Evolutionary conservation across 2,329 filamentous ascomycete genomes (phyloP).

Genomic region (Dactylellina cionopaga): DNA sequence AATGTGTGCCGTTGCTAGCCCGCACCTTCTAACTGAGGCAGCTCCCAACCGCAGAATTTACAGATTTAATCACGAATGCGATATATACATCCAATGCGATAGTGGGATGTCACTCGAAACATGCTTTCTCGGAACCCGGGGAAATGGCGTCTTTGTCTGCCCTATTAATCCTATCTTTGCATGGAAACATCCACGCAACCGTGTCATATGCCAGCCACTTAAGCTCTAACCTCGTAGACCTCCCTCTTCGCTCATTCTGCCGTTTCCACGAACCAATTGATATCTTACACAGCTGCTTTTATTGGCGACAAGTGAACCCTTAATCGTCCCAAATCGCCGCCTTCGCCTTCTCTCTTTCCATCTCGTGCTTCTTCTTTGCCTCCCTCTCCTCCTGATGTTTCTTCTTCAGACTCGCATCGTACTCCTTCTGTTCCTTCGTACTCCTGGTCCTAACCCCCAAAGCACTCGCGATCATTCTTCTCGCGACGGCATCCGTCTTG

Average conservation of each 20-base stretch:
- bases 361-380: constrained; percentile 73
- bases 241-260: no score
- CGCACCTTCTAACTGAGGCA: constrained; percentile 47
- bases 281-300: background rate
- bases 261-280: no score
- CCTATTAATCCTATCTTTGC: background rate
- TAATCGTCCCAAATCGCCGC: constrained; percentile 85
- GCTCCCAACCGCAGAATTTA: constrained; percentile 26
- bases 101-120: background rate
- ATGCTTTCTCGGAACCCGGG: background rate
- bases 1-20: constrained; percentile 32
- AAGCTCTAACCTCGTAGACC: no score
- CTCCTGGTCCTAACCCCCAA: constrained; percentile 82
- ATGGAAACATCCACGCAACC: background rate
- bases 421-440: constrained; percentile 88
- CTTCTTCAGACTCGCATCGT: constrained; percentile 82
- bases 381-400: constrained; percentile 83
- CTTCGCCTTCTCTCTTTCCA: constrained; percentile 77
- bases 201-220: no score
- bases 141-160: background rate
- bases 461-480: constrained; percentile 87
- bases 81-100: no score
- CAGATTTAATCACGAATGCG: no score
- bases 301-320: no score
- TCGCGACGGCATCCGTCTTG: constrained; percentile 91